Evolutionary conservation across 352 stramenopile genomes (phyloP).

Genomic region (Pythium apleroticum): DNA sequence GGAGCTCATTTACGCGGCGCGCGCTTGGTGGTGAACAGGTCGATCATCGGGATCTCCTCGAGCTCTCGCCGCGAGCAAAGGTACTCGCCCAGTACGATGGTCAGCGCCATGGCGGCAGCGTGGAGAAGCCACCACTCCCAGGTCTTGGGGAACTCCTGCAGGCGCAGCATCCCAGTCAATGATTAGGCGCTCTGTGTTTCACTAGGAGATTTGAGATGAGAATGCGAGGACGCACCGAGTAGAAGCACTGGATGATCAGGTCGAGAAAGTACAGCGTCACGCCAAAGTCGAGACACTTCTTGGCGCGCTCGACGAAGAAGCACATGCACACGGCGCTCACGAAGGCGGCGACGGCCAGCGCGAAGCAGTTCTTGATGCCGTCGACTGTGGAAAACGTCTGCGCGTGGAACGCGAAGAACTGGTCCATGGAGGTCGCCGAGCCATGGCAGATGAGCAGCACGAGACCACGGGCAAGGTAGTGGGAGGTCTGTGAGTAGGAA

Average conservation of each 20-base stretch:
- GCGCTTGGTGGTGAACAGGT: slow-evolving; percentile 73
- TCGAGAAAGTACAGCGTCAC: slow-evolving; percentile 89
- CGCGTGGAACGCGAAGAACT: slow-evolving; percentile 85
- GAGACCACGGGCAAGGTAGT: slow-evolving; percentile 77
- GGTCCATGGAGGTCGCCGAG: slow-evolving; percentile 60
- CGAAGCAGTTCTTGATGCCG: slow-evolving; percentile 82
- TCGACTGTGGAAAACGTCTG: slow-evolving; percentile 75
- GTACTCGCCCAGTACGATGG: slow-evolving; percentile 87
- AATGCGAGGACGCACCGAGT: slow-evolving; percentile 48
- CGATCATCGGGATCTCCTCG: slow-evolving; percentile 87
- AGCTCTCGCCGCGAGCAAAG: slow-evolving; percentile 85
- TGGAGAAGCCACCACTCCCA: slow-evolving; percentile 90
- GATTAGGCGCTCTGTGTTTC: too few relatives aligned
- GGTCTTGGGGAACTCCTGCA: slow-evolving; percentile 76
- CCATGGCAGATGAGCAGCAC: slow-evolving; percentile 79
- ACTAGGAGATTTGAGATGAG: too few relatives aligned
- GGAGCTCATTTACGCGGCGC: slow-evolving; percentile 38
- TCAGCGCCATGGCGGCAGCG: slow-evolving; percentile 58
- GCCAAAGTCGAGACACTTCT: slow-evolving; percentile 91
- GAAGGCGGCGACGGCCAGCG: slow-evolving; percentile 53
- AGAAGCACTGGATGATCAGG: slow-evolving; percentile 78
- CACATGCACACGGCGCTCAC: slow-evolving; percentile 71
- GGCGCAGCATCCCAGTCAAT: too few relatives aligned
- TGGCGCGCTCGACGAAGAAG: slow-evolving; percentile 86
- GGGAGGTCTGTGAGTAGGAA: slow-evolving; percentile 48